Base-by-base conservation (phyloP, 331 rosid genomes). In the Cydonia oblonga region DNA sequence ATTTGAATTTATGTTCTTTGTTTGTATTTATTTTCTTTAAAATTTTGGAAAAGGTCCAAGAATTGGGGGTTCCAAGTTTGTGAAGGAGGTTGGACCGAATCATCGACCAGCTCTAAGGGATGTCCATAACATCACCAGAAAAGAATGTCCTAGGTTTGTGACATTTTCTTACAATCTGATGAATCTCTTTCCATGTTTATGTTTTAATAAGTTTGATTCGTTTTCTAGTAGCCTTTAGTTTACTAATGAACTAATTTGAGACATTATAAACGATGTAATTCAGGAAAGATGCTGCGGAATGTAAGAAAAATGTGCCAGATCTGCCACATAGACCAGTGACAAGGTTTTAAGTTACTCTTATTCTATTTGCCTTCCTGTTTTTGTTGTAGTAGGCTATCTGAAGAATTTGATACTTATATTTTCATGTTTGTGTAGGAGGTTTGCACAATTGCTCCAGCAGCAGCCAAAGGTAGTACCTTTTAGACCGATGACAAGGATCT, bases 111-210 rank as follows among this genome's bases (percentile, higher is more conserved):
- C 85, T 49, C 71, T 80, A 15, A 46, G 84, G 33, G 59, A 63
- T 62, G 80, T 87, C 68, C 78, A 85, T 64, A 82, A 82, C 74
- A 30, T 85, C 23, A 33, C 70, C 70, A 70, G 42, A 64, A 30
- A 38, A 73, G 82, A 83, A 64, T 74, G 53, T 68, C 54, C 75
- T 33, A 66, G 83, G 88, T 69, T 72, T 44, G 49, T 26, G 12
- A 18, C 15, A 11, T 1, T 64, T 26, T 26, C 25, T 57, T 29
- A n/a, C 24, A 51, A 52, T 74, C 57, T 65, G 15, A 61, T 65
- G 30, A 61, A 46, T 35, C 65, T 14, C 58, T 74, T 33, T 57
- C 40, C 11, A 64, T 9, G 71, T 57, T 70, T 29, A 7, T 69
- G 57, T 26, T 74, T 24, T 40, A 18, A 49, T 6, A n/a, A n/a